Percentiles rank a stretch among this genome's conserved stretches.
phyloP scores from a whole-genome alignment of 2,329 filamentous ascomycete genomes.

The Claviceps sp. region DNA sequence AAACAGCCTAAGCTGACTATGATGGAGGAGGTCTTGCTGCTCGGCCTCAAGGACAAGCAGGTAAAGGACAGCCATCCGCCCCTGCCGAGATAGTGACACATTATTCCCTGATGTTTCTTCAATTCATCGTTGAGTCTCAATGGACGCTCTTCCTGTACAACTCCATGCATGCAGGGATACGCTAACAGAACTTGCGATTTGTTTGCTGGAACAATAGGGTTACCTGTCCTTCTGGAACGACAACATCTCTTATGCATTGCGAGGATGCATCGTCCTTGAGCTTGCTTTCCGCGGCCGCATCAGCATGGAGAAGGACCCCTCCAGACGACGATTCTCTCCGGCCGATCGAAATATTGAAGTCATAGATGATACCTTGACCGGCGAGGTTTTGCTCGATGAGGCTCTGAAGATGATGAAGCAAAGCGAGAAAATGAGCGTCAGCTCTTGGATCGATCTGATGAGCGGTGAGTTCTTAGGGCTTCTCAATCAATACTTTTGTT shows the following conservation, averaged over 20 bases:
- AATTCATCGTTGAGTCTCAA: background rate
- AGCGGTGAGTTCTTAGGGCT: conserved; percentile 51
- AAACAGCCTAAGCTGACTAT: conserved; percentile 97
- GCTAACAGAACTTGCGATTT: conserved; percentile 6
- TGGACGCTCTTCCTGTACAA: background rate
- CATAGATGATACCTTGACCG: conserved; percentile 88
- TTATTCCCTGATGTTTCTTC: background rate
- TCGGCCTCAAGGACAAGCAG: conserved; percentile 98
- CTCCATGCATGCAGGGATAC: background rate
- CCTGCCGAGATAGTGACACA: background rate
- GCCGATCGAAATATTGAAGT: conserved; percentile 94
- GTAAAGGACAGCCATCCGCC: conserved; percentile 33
- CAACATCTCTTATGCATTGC: conserved; percentile 95
- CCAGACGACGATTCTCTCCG: conserved; percentile 79
- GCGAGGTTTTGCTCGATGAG: conserved; percentile 93
- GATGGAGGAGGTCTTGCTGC: conserved; percentile 94
- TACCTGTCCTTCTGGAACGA: conserved; percentile 99
- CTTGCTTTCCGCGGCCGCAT: conserved; percentile 90
- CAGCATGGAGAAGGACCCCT: conserved; percentile 96
- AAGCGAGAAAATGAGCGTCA: conserved; percentile 99
- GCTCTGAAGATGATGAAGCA: conserved; percentile 99
- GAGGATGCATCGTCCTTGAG: conserved; percentile 97
- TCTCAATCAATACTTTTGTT: background rate
- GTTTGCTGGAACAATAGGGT: conserved; percentile 41
- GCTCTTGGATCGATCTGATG: conserved; percentile 98